These are phyloP conservation scores for Neonectria coccinea DNA, from an alignment of 2,329 filamentous ascomycete species.

Conservation along the genomic window DNA sequence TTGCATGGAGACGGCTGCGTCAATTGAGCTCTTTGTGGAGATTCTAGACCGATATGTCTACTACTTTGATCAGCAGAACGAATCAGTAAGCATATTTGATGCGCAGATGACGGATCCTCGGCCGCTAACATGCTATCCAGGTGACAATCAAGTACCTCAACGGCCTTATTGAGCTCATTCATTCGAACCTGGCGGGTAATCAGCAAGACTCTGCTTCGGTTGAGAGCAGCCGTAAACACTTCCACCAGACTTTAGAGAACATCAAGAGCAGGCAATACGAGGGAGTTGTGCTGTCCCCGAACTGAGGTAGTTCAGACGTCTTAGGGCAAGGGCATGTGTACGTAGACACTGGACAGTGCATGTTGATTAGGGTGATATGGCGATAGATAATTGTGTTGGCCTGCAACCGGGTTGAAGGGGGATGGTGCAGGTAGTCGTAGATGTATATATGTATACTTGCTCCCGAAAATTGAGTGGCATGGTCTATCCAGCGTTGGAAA, in stretches of 20 bases:
- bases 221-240: constrained; percentile 92
- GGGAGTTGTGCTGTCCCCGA: constrained; percentile 81
- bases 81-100: constrained; percentile 72
- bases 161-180: constrained; percentile 96
- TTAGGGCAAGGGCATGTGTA: constrained; percentile 12
- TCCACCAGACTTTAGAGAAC: constrained; percentile 93
- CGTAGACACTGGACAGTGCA: constrained; percentile 17
- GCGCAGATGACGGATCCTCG: not conserved
- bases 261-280: constrained; percentile 93
- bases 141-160: constrained; percentile 98
- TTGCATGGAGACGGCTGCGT: constrained; percentile 98
- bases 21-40: constrained; percentile 97
- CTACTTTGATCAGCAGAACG: constrained; percentile 99
- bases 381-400: constrained; percentile 45
- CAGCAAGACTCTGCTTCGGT: constrained; percentile 83
- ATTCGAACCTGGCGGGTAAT: constrained; percentile 91
- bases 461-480: constrained; percentile 35
- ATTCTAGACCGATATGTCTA: constrained; percentile 99
- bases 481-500: constrained; percentile 9
- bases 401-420: constrained; percentile 24
- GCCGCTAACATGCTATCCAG: constrained; percentile 49
- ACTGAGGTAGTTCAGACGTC: constrained; percentile 39
- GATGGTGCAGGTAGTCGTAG: constrained; percentile 40
- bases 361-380: constrained; percentile 33
- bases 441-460: constrained; percentile 48